These are phyloP conservation scores for Ceratobasidium sp. DNA, from an alignment of 1,284 basidiomycete species.

Conservation along the genomic window DNA sequence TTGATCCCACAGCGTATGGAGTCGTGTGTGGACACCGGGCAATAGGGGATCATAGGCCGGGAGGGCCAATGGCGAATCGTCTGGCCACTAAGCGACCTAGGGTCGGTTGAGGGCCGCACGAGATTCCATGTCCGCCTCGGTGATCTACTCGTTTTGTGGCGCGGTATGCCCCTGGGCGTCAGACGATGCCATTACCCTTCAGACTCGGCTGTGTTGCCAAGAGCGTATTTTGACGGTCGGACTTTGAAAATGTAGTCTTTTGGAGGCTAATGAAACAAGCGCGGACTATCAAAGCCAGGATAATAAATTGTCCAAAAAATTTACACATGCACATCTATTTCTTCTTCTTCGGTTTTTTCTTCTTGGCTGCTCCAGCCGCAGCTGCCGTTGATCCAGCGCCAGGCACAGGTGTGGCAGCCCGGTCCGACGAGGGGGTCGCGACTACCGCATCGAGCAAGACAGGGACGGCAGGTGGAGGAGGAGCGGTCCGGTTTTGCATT, in stretches of 20 bases:
- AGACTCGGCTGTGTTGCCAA: background rate
- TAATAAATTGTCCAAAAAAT: background rate
- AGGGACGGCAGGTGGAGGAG: slow-evolving; percentile 34
- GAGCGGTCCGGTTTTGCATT: slow-evolving; percentile 69
- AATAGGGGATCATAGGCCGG: background rate
- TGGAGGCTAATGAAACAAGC: too few relatives aligned
- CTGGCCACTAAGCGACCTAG: background rate
- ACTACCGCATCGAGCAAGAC: background rate
- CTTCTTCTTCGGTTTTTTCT: slow-evolving; percentile 65
- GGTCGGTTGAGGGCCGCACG: background rate
- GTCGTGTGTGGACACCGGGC: background rate
- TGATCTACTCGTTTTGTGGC: background rate
- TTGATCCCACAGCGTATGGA: background rate
- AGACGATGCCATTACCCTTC: background rate
- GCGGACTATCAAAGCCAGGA: background rate
- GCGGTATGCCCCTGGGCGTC: background rate
- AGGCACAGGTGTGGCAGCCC: slow-evolving; percentile 6
- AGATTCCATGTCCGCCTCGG: background rate
- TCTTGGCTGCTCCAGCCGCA: slow-evolving; percentile 57
- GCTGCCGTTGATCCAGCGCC: slow-evolving; percentile 47
- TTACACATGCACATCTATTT: slow-evolving; percentile 52
- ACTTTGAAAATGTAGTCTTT: too few relatives aligned
- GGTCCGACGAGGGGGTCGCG: slow-evolving; percentile 4
- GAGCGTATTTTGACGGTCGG: background rate
- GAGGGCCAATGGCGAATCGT: background rate